Base-by-base conservation (phyloP, 495 filamentous ascomycete species). In the Tuber magnatum region DNA sequence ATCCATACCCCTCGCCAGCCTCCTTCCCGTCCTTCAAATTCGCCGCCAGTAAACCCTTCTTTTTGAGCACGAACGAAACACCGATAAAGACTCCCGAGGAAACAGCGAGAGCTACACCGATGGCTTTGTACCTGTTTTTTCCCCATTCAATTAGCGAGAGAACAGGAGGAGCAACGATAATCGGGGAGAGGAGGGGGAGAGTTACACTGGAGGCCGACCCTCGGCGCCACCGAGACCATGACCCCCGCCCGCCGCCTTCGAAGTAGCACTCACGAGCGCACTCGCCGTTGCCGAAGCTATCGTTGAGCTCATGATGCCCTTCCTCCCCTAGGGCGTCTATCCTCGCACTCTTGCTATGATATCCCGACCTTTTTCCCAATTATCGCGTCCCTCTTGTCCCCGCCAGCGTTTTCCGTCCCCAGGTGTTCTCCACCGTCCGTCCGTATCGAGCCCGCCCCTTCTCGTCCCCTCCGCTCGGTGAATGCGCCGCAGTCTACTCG, bases 1-100 rank as follows among this genome's bases (percentile, higher is more conserved):
- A 99, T 75, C 95, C 96, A 83, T 99, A 99, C 44, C 95, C 95
- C 83, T 98, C 94, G 71, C 95, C 95, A 3, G 94, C 94, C 78
- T 94, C 93, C 68, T 82, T 84, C 83, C 97, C 94, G 81, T 96
- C 92, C 85, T 98, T 99, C 78, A 92, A 88, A 83, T 99, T 99
- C 68, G 95, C 95, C 80, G 88, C 94, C 68, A 99, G 87, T 75
- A 99, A 83, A 1, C 95, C 95, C 71, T 90, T 87, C 86, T 99
- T 99, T 85, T 98, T 98, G 76, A 99, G 83, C 65, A 99, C 94
- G 81, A 99, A 99, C 1, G 95, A 98, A 18, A 92, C 87, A 20
- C 95, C 96, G 82, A 99, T 99, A 83, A 99, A 98, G 42, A 94
- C 83, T 24, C 95, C 95, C 2, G 95, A 97, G 48, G 90, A 88